Base-by-base conservation (phyloP, 2,329 filamentous ascomycete genomes). In the Diaporthe longicolla region DNA sequence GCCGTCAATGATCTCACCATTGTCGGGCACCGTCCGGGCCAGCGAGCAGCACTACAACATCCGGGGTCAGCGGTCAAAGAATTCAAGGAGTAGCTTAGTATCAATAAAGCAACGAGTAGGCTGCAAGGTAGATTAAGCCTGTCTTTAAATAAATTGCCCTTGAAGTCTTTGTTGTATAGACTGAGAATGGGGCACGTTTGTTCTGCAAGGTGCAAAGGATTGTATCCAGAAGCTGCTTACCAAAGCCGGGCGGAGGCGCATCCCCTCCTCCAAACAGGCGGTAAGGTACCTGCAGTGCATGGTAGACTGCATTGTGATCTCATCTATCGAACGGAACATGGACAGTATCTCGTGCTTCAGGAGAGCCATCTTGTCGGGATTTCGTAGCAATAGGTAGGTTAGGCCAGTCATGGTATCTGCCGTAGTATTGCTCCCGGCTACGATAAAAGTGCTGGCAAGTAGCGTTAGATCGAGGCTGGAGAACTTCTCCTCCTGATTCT, bases 391-490 rank as follows among this genome's bases (percentile, higher is more conserved):
- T 71, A 81, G 81, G 73, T 79, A 83, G 15, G 81, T 78, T 7
- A 79, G 75, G 4, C 78, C 79, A 2, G 82, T 71, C 19, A 81
- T 19, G 81, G 84, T 83, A 6, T 84, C 87, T 2, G 85, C 85
- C 5, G 85, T 86, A 0, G 87, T 89, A 74, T 88, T 87, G 40
- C 84, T 85, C 13, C 86, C 86, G 1, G 85, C 86, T 43, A 86
- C 84, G 32, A 87, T 85, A 55, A 79, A 76, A 0, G 77, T 65
- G 9, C 73, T 73, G 1, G 75, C 76, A n/a, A 78, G 75, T 52
- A 75, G 65, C 11, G 76, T 72, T 21, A 78, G 69, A 37, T 77
- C 76, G 45, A 76, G 65, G 37, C 72, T 71, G 17, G 70, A 74
- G 15, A 76, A 70, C n/a, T 75, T 71, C 26, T 76, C 75, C 48